Base-by-base conservation (phyloP, 2,329 filamentous ascomycete genomes). In the Fusarium guadeloupense region DNA sequence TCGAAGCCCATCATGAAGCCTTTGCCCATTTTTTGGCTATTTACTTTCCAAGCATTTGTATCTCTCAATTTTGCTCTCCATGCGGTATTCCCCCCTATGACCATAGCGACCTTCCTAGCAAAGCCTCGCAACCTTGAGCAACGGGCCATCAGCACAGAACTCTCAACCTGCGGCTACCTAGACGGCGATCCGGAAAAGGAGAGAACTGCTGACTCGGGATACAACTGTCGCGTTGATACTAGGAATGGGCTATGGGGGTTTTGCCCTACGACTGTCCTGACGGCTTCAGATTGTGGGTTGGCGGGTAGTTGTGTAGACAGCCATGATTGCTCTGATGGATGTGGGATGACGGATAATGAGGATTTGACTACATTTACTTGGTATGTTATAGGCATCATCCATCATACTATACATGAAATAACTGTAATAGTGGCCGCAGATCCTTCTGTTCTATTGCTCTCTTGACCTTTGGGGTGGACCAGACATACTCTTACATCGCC, bases 401-500 rank as follows among this genome's bases (percentile, higher is more conserved):
- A 13, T 13, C 2, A 8, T 33, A n/a, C 13, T 35, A 9, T 19
- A 19, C 4, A 5, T 13, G 4, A 19, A 19, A 16, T 35, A 12
- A 35, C 17, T 9, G 7, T 4, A 8, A 23, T 14, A 57, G 52
- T n/a, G 25, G 7, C 16, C 52, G 21, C 6, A 34, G 26, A n/a
- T 50, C 52, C 5, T 57, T 57, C 45, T 79, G 77, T 33, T 77
- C 76, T 2, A 73, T 71, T 1, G 75, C 72, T 0, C 64, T 77
- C 26, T 55, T 79, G 16, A 74, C 68, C 1, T 69, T 72, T 8
- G 66, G 69, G 3, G 55, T 70, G 9, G 71, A 74, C 48, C 70
- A 75, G n/a, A 71, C 66, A 3, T 78, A 76, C 26, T 70, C 72
- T 1, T 78, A 78, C 42, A 69, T 78, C 14, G 76, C 74, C 6